A percentile compares a stretch with the other conserved stretches of the same genome.
Evolutionary conservation across 768 basidiomycete genomes (phyloP).

Genomic region (Calocera cornea): DNA sequence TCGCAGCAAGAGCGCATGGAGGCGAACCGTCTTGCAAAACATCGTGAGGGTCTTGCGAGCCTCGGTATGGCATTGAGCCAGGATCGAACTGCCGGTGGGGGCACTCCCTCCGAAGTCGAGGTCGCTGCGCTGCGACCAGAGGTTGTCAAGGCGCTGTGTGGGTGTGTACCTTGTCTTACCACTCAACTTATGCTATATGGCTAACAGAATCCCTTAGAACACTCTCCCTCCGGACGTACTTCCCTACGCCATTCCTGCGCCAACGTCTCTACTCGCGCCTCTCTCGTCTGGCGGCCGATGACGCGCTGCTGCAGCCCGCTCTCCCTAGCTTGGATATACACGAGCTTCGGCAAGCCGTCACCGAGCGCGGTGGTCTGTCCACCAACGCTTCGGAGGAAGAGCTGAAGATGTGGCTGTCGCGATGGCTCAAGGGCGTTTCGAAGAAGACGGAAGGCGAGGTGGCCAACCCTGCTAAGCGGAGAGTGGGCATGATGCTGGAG

Average conservation of each 20-base stretch:
- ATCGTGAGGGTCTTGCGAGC: background rate
- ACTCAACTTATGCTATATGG: background rate
- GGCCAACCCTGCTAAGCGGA: background rate
- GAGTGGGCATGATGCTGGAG: background rate
- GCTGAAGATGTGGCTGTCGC: background rate
- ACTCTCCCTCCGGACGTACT: background rate
- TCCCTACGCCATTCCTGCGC: background rate
- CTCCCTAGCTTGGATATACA: background rate
- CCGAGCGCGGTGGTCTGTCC: background rate
- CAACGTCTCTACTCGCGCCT: background rate
- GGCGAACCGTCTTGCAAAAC: constrained; percentile 18
- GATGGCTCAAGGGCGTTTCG: background rate
- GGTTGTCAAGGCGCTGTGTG: background rate
- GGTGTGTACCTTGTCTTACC: background rate
- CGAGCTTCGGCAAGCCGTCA: background rate
- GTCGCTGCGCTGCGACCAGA: background rate
- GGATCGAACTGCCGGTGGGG: background rate
- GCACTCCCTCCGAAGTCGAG: background rate
- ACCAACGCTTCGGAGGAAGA: background rate
- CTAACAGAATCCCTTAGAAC: background rate
- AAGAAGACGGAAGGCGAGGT: background rate
- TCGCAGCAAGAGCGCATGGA: constrained; percentile 58
- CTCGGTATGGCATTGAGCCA: background rate
- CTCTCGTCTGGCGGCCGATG: background rate
- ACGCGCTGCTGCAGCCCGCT: background rate